Base-by-base conservation (phyloP, 257 asterid species). In the Fraxinus excelsior region DNA sequence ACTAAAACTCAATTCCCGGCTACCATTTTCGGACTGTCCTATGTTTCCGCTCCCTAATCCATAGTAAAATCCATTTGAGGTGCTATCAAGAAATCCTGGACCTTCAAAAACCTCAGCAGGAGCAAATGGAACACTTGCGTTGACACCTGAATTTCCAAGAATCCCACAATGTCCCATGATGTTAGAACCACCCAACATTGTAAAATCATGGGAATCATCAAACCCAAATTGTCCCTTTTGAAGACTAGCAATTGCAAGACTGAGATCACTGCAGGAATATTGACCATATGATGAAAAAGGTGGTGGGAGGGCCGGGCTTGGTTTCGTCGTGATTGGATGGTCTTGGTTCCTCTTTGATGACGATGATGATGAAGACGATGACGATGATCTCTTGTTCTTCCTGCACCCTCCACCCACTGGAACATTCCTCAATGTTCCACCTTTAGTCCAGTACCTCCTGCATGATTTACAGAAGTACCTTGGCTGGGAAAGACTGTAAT, bases 361-460 rank as follows among this genome's bases (percentile, higher is more conserved):
- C 0, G 96, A 86, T 0, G 40, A 35, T 35, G 40, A 37, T 0
- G 42, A 35, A 35, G 94, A 86, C 0, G 89, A 87, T 0, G 93
- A 86, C 9, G 88, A 78, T 4, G 90, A 73, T 2, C 96, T 70
- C 56, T 83, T 87, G 96, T 93, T 95, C 72, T 83, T 88, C 78
- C 99, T 75, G 82, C 97, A 94, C 25, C 97, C 96, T 1, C 99
- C 99, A 16, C 99, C 99, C 3, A 94, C 99, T 0, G 97, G 99
- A 16, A 94, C 97, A 53, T 94, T 94, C 10, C 99, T 70, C 40
- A 94, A 80, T 31, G 99, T 94, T 23, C 98, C 98, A 7, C 98
- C 97, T 77, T 92, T 94, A 26, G 98, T 94, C 98, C 98, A 95
- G 74, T 93, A 93, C 75, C 99, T 80, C 19, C 97, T 78, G 87